A percentile compares a stretch with the other conserved stretches of the same genome.
phyloP scores from a whole-genome alignment of 306 rosid genomes.

The apple (Malus domestica) region ASM211411v1 NC_041798.1:25485501-25486000 shows the following conservation, averaged over 20 bases:
- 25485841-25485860: constrained; percentile 59
- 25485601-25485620: too few relatives aligned
- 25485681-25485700: too few relatives aligned
- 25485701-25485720: too few relatives aligned
- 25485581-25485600: background rate
- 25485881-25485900: constrained; percentile 90
- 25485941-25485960: background rate
- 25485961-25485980: background rate
- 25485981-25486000: constrained; percentile 57
- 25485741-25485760: too few relatives aligned
- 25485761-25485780: background rate
- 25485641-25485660: too few relatives aligned
- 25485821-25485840: constrained; percentile 39
- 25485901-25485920: constrained; percentile 49
- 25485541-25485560: constrained; percentile 58
- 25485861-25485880: constrained; percentile 80
- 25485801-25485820: background rate
- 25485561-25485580: background rate
- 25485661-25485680: too few relatives aligned
- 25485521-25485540: constrained; percentile 76
- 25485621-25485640: too few relatives aligned
- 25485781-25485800: background rate
- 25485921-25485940: background rate
- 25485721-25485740: too few relatives aligned
- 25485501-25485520: constrained; percentile 85